phyloP scores from a whole-genome alignment of 2,329 filamentous ascomycete species.

The Xylariaceae sp. region DNA sequence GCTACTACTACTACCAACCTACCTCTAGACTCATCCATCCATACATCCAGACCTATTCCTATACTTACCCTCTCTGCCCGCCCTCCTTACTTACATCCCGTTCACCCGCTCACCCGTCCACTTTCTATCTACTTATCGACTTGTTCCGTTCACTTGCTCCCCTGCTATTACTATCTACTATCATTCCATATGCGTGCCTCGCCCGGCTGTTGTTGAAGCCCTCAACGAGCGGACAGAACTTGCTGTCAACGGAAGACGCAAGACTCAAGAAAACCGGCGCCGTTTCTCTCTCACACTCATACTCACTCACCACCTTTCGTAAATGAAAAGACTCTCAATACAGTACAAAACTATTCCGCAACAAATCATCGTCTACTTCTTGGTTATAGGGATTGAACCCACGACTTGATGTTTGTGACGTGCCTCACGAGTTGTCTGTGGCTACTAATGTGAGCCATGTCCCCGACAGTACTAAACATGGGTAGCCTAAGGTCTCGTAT shows the following conservation, averaged over 20 bases:
- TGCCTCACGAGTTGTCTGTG: background rate
- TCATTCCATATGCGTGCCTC: background rate
- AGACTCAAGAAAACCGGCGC: background rate
- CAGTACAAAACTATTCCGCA: background rate
- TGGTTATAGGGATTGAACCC: background rate
- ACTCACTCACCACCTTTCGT: background rate
- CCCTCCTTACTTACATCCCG: background rate
- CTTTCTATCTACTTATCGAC: background rate
- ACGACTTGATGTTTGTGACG: background rate
- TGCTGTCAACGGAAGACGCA: background rate
- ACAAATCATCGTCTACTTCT: background rate
- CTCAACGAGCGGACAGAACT: background rate
- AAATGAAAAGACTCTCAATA: background rate
- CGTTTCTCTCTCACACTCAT: background rate
- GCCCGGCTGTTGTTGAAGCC: background rate
- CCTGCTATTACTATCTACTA: background rate
- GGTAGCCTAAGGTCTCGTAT: constrained; percentile 44
- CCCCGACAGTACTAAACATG: constrained; percentile 31
- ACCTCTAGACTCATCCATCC: background rate
- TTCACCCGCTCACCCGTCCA: background rate
- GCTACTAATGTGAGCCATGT: constrained; percentile 3
- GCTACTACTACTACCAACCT: background rate
- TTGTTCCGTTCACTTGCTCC: background rate
- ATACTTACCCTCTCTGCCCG: background rate
- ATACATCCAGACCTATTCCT: background rate